Percentiles rank a stretch among this genome's conserved stretches.
phyloP scores from a whole-genome alignment of 2,329 filamentous ascomycete genomes.

The Colletotrichum sojae region DNA sequence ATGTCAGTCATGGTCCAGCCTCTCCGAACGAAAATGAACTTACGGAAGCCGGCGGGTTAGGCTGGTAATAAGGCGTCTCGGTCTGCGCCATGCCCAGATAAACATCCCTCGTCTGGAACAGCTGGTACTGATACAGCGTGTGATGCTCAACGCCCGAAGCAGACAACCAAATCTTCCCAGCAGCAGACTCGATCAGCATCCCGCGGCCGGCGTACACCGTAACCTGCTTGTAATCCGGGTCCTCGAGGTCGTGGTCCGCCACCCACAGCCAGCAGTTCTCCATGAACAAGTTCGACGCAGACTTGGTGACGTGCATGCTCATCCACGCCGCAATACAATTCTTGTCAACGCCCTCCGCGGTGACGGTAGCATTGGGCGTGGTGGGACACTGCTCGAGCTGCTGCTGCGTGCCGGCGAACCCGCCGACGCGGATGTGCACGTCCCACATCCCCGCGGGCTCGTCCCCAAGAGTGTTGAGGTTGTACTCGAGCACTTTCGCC shows the following conservation, averaged over 20 bases:
- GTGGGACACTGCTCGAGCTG: conserved; percentile 75
- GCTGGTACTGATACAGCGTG: conserved; percentile 78
- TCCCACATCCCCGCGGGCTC: conserved; percentile 78
- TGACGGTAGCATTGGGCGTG: conserved; percentile 46
- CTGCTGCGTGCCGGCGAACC: conserved; percentile 77
- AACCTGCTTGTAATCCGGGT: conserved; percentile 61
- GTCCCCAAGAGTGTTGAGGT: conserved; percentile 65
- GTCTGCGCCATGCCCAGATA: conserved; percentile 77
- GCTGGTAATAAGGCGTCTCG: conserved; percentile 81
- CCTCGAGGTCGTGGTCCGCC: conserved; percentile 70
- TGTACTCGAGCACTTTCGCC: conserved; percentile 81
- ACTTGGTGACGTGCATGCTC: conserved; percentile 58
- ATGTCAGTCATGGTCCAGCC: neutral
- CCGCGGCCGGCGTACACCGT: conserved; percentile 68
- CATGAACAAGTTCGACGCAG: conserved; percentile 55
- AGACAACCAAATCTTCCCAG: conserved; percentile 70
- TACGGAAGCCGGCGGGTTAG: conserved; percentile 69
- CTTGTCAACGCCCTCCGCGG: conserved; percentile 37
- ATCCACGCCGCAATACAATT: conserved; percentile 60
- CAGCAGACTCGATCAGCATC: conserved; percentile 60
- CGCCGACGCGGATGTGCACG: conserved; percentile 82
- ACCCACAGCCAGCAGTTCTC: conserved; percentile 64
- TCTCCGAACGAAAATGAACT: neutral
- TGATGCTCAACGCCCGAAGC: conserved; percentile 77
- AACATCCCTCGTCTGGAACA: conserved; percentile 71